Conservation (phyloP, 2,329 filamentous ascomycete species). For the Ceratocystis huliohia region DNA sequence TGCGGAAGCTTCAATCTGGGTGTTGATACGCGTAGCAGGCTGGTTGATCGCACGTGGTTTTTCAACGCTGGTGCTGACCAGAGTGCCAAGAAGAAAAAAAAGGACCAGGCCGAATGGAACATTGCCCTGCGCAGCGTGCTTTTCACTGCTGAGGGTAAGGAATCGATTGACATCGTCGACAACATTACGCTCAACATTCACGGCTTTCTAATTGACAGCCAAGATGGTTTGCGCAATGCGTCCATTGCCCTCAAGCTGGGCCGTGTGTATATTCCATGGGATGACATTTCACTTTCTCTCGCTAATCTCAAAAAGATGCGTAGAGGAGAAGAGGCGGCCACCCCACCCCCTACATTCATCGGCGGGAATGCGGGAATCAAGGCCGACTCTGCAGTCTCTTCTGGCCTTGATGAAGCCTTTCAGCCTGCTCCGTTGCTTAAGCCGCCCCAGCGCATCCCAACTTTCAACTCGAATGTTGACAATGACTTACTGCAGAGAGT, state of each 20-base stretch:
- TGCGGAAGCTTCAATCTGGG: slow-evolving; percentile 73
- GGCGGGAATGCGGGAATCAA: background rate
- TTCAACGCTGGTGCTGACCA: slow-evolving; percentile 50
- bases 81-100: slow-evolving; percentile 37
- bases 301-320: slow-evolving; percentile 51
- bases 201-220: slow-evolving; percentile 71
- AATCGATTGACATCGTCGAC: slow-evolving; percentile 80
- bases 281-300: slow-evolving; percentile 67
- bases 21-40: slow-evolving; percentile 82
- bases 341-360: background rate
- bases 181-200: slow-evolving; percentile 81
- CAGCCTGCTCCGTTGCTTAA: slow-evolving; percentile 15
- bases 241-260: slow-evolving; percentile 85
- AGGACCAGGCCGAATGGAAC: slow-evolving; percentile 81
- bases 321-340: background rate
- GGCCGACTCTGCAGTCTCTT: background rate
- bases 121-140: slow-evolving; percentile 73
- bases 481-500: slow-evolving; percentile 62
- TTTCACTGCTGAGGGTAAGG: slow-evolving; percentile 72
- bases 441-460: slow-evolving; percentile 13
- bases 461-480: slow-evolving; percentile 19
- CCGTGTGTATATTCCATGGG: slow-evolving; percentile 76
- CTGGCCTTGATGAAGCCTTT: slow-evolving; percentile 30
- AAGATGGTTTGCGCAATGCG: slow-evolving; percentile 79
- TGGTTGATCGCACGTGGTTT: slow-evolving; percentile 77